Base-by-base conservation (phyloP, 208 protist genomes). In the Balamuthia mandrillaris region DNA sequence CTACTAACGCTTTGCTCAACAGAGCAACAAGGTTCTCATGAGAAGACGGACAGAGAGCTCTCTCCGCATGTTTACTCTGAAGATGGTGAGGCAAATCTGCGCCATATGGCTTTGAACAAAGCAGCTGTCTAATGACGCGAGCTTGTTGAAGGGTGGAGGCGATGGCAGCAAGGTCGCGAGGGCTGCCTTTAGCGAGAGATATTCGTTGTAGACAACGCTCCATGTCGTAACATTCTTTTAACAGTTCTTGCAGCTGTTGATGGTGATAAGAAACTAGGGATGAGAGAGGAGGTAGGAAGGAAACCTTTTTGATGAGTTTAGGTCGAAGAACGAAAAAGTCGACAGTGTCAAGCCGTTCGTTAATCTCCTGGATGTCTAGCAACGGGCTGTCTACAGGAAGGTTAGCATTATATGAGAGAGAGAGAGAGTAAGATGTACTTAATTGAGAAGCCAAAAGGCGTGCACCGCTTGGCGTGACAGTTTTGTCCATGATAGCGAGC, bases 201-300 rank as follows among this genome's bases (percentile, higher is more conserved):
- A 88, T 35, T 47, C 85, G 41, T 78, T 88, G 85, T 31, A 88
- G 12, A 77, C 56, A 85, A 74, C 85, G 72, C 24, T 88, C 68
- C 12, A 88, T 54, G 51, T 88, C 85, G 9, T 42, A 54, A 31
- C 68, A 66, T 21, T 9, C 56, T 0, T 29, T n/a, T 24, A 88
- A 77, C 6, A 51, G 45, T 44, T 42, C 66, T 33, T 42, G 35
- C 41, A 39, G 45, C 14, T 74, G 61, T 61, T 45, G 63, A 18
- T 42, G 31, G 1, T 81, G 9, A 12, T 47, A 33, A 1, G n/a
- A 4, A 81, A 49, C 14, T 3, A 74, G 3, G 27, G 60, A 37
- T 54, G 14, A 14, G 49, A n/a, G 49, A n/a, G 49, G 14, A 14
- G n/a, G n/a, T n/a, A n/a, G n/a, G n/a, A n/a, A n/a, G n/a, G n/a